Conservation (phyloP, 2,329 filamentous ascomycete genomes). For the Harringtonia lauricola region DNA sequence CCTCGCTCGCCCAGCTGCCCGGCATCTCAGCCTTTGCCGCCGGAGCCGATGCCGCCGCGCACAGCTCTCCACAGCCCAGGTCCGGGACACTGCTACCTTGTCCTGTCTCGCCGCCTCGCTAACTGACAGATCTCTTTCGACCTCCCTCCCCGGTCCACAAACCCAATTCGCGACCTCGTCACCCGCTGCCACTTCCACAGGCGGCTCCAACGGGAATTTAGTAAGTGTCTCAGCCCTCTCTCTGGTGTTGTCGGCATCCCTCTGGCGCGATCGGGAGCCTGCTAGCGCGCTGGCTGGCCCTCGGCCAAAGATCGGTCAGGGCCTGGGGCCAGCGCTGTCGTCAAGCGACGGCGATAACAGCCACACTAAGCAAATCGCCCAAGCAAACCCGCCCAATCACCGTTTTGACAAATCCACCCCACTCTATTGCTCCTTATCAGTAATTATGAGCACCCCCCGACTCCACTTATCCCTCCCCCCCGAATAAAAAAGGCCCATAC, state of each 20-base stretch:
- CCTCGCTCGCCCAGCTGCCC: conserved; percentile 33
- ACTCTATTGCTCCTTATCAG: conserved; percentile 10
- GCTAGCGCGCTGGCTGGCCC: not conserved
- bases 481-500: conserved; percentile 8
- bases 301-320: not conserved
- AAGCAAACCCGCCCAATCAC: not conserved
- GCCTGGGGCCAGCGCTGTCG: not conserved
- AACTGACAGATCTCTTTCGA: not conserved
- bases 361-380: not conserved
- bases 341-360: not conserved
- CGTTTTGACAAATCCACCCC: not conserved
- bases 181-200: not conserved
- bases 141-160: not conserved
- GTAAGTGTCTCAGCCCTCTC: not conserved
- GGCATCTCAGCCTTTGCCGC: conserved; percentile 33
- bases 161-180: not conserved
- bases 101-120: too few species aligned
- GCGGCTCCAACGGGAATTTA: not conserved
- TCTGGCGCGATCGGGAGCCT: not conserved
- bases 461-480: conserved; percentile 7
- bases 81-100: conserved; percentile 16
- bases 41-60: conserved; percentile 20
- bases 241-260: not conserved
- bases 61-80: conserved; percentile 34
- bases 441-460: conserved; percentile 3